Evolutionary conservation across 805 yeast species (phyloP).

Genomic region (Candida odintsovae): DNA sequence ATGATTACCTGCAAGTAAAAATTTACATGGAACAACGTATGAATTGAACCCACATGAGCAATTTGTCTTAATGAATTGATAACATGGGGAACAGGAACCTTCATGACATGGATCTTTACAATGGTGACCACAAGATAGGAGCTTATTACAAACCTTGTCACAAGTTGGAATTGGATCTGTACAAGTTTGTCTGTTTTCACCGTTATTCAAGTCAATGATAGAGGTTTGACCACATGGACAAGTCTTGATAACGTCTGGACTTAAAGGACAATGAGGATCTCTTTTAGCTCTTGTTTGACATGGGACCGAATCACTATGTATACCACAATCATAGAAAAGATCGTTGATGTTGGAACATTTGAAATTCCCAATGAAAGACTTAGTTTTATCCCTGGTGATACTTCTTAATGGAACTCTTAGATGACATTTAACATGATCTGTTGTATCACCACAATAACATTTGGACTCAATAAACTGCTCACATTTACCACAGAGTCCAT

Average conservation of each 20-base stretch:
- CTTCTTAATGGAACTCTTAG: conserved; percentile 34
- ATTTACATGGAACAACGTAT: conserved; percentile 61
- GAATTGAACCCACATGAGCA: conserved; percentile 60
- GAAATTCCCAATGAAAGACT: conserved; percentile 47
- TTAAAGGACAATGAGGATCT: conserved; percentile 47
- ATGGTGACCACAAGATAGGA: conserved; percentile 66
- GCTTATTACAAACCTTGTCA: conserved; percentile 55
- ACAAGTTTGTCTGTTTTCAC: conserved; percentile 47
- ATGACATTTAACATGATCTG: conserved; percentile 37
- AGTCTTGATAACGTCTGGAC: conserved; percentile 52
- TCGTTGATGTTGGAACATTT: conserved; percentile 41
- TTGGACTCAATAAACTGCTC: conserved; percentile 36
- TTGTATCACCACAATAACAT: conserved; percentile 75
- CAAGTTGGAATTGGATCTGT: conserved; percentile 80
- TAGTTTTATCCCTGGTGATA: conserved; percentile 15
- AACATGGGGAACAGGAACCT: conserved; percentile 72
- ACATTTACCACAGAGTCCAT: conserved; percentile 81
- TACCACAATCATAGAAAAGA: conserved; percentile 55
- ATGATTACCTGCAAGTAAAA: conserved; percentile 39
- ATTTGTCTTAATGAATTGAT: conserved; percentile 38
- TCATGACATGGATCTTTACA: conserved; percentile 71
- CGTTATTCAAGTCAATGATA: conserved; percentile 31
- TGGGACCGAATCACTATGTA: conserved; percentile 50
- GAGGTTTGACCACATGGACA: conserved; percentile 78
- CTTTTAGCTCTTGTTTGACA: conserved; percentile 27